Base-by-base conservation (phyloP, 2,329 filamentous ascomycete species). In the Beauveria medogensis region DNA sequence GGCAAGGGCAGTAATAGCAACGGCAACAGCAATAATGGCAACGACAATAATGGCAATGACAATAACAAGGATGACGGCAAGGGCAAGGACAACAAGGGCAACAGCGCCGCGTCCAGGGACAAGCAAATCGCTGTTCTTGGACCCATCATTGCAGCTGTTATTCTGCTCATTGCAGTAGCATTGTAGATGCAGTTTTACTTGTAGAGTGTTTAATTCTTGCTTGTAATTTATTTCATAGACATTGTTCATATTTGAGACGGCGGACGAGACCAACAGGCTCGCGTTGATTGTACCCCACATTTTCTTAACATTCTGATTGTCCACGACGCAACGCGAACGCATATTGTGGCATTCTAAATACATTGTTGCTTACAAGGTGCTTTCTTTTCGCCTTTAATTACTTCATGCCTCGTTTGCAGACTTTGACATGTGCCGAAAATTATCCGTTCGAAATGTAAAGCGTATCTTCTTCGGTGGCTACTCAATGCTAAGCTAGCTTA, bases 91-190 rank as follows among this genome's bases (percentile, higher is more conserved):
- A 12, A 52, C 46, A 12, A 52, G 14, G 44, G 64, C 34, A 61
- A 37, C 18, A 56, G 52, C 41, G 56, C 55, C 26, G 56, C 56
- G 7, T 50, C 50, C 20, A 67, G 64, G 28, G 67, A 70, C 44
- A 66, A 66, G 48, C 66, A 67, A 24, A 64, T 73, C 28, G 66
- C 69, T n/a, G 65, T 65, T 20, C 65, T 69, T 30, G 70, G 70
- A 47, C 64, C 68, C 24, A 65, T 66, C n/a, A 61, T 71, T 24
- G 68, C 68, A 2, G 67, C 65, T 16, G 63, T 70, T 46, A 70
- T 72, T 61, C 61, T 72, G 53, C 67, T 67, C 40, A 66, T 70
- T 34, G 66, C 69, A 10, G 65, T 71, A 20, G 24, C 62, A n/a
- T 52, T 68, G 58, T 68, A 63, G 57, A 30, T 41, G 28, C 4